Evolutionary conservation across 2,329 filamentous ascomycete species (phyloP), one percentile per base, ranked within the genome.

Genomic region (Botrytis porri): DNA sequence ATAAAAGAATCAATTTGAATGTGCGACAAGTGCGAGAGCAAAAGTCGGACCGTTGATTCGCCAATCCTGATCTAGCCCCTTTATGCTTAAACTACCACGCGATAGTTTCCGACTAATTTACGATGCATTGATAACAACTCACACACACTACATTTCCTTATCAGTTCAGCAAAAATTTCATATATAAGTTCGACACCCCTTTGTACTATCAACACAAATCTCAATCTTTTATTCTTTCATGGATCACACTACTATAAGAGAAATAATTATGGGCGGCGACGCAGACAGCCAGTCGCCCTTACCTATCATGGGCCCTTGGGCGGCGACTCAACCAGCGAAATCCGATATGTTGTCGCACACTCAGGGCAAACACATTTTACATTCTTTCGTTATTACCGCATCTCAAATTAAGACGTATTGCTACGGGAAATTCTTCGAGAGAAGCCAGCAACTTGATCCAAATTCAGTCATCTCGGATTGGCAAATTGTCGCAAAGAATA

Each of bases 1-100:
- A 88, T 65, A 98, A 98, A 83, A 87, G 95, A 75, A 89, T 98
- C 78, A 98, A 98, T 81, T 80, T 98, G 65, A 98, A 98, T 81
- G 93, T 98, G 16, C 87, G 95, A 75, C 95, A 98, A 83, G 97
- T 98, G 92, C 88, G 84, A 79, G 87, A 76, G 59, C 70, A 62
- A 39, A 57, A 59, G 14, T 45, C 20, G 45, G 39, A n/a, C 22
- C 14, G 20, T 57, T 35, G 39, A 61, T 69, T 48, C 54, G 57
- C 54, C 45, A 67, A 67, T 67, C 1, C 54, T 22, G 22, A 41
- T 9, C 57, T 57, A 67, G 65, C 64, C 64, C 45, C 45, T 67
- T 64, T 29, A 45, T 45, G 62, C 7, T 22, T 32, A 37, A 32
- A 29, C 48, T 25, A 51, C 25, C 48, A 57, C 25, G 48, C 48